Conservation (phyloP, 2,329 filamentous ascomycete species). For the Ophiognomonia clavigignenti-juglandacearum region DNA sequence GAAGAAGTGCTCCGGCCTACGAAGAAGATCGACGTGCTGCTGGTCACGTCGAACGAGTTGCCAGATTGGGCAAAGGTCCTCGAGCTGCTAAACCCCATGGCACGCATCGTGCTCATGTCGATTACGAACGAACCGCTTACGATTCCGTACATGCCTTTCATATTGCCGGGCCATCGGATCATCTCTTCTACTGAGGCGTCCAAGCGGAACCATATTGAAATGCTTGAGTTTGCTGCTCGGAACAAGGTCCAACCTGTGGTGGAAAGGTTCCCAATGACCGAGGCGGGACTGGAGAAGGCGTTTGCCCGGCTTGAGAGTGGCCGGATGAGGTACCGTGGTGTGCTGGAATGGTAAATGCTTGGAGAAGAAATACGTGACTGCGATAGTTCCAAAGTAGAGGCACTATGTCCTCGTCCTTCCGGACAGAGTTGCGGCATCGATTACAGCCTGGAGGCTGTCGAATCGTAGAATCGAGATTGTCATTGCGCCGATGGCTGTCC, state of each 20-base stretch:
- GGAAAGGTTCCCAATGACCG: conserved; percentile 17
- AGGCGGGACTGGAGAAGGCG: conserved; percentile 12
- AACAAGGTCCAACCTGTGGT: conserved; percentile 15
- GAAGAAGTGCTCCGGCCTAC: no score
- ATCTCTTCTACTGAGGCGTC: conserved; percentile 16
- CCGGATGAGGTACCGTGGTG: conserved; percentile 16
- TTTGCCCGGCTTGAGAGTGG: conserved; percentile 15
- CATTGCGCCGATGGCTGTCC: not conserved
- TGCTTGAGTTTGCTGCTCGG: conserved; percentile 16
- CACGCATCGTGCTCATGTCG: conserved; percentile 13
- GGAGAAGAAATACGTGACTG: not conserved
- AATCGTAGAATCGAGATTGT: not conserved
- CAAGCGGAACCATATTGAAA: conserved; percentile 14
- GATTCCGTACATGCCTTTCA: conserved; percentile 15
- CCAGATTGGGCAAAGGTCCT: conserved; percentile 6
- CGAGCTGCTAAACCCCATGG: not conserved
- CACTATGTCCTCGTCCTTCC: not conserved
- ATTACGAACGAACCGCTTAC: conserved; percentile 10
- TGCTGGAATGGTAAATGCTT: conserved; percentile 16
- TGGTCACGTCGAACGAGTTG: conserved; percentile 9
- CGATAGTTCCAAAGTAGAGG: not conserved
- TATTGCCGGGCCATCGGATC: conserved; percentile 12
- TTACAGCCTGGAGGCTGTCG: not conserved
- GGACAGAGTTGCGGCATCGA: not conserved
- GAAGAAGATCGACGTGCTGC: conserved; percentile 7